Evolutionary conservation across 306 rosid species (phyloP).

Genomic region (Amphicarpaea edgeworthii): DNA sequence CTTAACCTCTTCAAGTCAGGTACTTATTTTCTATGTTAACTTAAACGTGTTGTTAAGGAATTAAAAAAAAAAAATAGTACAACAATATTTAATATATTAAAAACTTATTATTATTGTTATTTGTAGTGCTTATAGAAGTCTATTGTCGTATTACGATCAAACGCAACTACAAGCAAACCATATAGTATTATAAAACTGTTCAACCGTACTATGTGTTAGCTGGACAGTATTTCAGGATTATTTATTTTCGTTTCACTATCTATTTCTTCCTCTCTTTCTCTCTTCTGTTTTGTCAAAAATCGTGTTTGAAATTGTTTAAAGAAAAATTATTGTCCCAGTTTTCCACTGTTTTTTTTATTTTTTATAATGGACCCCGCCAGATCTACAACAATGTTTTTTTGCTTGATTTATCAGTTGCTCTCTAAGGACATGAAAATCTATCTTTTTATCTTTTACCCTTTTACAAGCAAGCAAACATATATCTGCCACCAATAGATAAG

Average conservation of each 20-base stretch:
- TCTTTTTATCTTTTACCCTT: neutral
- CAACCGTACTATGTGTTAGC: too few relatives aligned
- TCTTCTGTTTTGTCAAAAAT: too few relatives aligned
- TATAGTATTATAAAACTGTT: too few relatives aligned
- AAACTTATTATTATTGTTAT: neutral
- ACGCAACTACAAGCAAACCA: neutral
- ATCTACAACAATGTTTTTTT: neutral
- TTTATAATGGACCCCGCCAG: conserved; percentile 29
- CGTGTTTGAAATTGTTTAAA: neutral
- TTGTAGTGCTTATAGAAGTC: neutral
- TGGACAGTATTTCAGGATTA: too few relatives aligned
- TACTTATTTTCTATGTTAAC: neutral
- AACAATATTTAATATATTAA: neutral
- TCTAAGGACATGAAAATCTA: conserved; percentile 16
- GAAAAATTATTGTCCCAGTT: neutral
- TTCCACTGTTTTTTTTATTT: neutral
- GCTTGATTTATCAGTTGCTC: conserved; percentile 1
- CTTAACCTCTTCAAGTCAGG: neutral
- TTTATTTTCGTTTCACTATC: too few relatives aligned
- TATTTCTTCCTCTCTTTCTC: too few relatives aligned
- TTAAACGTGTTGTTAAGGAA: neutral
- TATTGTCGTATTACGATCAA: neutral
- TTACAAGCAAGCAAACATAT: neutral
- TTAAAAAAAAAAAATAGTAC: neutral
- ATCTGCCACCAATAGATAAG: neutral